Percentiles rank a stretch among this genome's conserved stretches.
Evolutionary conservation across 345 rosid species (phyloP).

Genomic region (Durio zibethinus): DNA sequence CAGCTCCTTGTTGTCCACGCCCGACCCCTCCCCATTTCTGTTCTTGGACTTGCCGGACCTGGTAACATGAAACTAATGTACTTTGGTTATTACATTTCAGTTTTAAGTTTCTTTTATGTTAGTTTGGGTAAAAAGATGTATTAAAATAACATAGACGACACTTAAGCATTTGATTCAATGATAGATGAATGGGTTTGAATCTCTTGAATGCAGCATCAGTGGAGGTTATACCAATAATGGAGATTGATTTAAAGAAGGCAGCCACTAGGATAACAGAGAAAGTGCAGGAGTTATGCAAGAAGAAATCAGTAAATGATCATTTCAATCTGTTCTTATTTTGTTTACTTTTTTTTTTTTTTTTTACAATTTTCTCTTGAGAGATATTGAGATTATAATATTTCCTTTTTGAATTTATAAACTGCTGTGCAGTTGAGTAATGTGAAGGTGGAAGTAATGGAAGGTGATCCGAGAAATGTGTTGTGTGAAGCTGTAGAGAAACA

Average conservation of each 20-base stretch:
- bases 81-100: no score
- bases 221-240: constrained; percentile 29
- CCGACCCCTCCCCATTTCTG: constrained; percentile 30
- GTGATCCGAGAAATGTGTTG: constrained; percentile 45
- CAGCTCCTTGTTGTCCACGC: constrained; percentile 53
- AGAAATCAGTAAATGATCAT: constrained; percentile 21
- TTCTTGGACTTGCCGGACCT: constrained; percentile 39
- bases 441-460: constrained; percentile 22
- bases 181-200: neutral
- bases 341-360: no score
- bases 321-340: no score
- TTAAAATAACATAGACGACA: no score
- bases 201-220: constrained; percentile 14
- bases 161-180: no score
- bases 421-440: constrained; percentile 8
- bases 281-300: neutral
- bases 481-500: constrained; percentile 36
- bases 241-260: constrained; percentile 22
- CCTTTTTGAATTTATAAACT: neutral
- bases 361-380: neutral
- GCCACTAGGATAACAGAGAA: no score
- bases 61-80: constrained; percentile 6
- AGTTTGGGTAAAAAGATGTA: no score
- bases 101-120: no score
- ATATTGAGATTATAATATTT: neutral